Base-by-base conservation (phyloP, 192 early-diverging fungal genomes). In the Thamnidium elegans region DNA sequence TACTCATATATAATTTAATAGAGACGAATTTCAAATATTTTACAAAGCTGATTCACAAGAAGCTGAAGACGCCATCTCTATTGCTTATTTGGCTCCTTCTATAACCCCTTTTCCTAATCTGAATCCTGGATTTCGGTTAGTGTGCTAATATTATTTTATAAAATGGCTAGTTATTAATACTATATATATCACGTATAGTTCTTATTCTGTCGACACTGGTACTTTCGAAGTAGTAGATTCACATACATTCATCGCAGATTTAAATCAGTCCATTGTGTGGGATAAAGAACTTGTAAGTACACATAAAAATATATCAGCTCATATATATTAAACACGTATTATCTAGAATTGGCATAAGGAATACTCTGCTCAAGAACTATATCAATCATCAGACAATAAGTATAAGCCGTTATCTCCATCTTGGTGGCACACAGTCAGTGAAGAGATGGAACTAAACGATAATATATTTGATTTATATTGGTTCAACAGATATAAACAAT, bases 361-460 rank as follows among this genome's bases (percentile, higher is more conserved):
- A 52, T 83, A 83, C 67, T 74, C 74, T 63, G 76, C 81, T 13
- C 63, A 72, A 26, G 39, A 74, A 15, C 66, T 73, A 10, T 82
- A 78, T 26, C 5, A 48, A 9, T 58, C 62, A 23, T 42, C 58
- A 21, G n/a, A 26, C 1, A 52, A 39, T 0, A 30, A 15, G 9
- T 13, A 56, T 34, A n/a, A 34, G 3, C 81, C 81, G 0, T 53
- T 83, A n/a, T 67, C 68, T n/a, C 68, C 81, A 0, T 65, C 63
- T 26, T 82, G 81, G 81, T 82, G 81, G 81, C 81, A 82, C 42
- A 67, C 76, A n/a, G 75, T 82, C 8, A 82, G 78, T 13, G 67
- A 58, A 14, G 44, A 50, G 7, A 78, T 82, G 46, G 81, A 79
- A 58, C 44, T 50, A 9, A 36, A 75, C 9, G 53, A 59, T 0